Base-by-base conservation (phyloP, 768 basidiomycete species). In the Peribolospora baueri region DNA sequence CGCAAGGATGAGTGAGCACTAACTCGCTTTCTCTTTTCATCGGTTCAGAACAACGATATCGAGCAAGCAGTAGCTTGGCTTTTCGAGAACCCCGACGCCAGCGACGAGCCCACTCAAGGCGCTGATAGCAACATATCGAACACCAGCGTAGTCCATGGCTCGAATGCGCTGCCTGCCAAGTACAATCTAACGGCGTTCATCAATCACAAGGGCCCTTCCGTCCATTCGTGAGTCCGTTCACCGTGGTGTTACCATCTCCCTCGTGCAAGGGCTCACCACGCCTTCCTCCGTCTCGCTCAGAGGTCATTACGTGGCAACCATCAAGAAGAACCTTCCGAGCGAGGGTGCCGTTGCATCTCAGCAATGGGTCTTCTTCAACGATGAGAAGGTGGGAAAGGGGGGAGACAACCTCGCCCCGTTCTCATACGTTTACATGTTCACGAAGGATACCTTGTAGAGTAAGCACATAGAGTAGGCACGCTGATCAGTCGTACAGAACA, bases 61-160 rank as follows among this genome's bases (percentile, higher is more conserved):
- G 87, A 90, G 61, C 78, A 85, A 36, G 90, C 91, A 0, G 76
- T 95, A 3, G 91, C 95, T 62, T 97, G 91, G 91, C 69, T 97
- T 25, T 95, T 97, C 71, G 84, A 75, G 56, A 86, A 97, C 63
- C 82, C 88, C 0, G 87, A 91, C 60, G 73, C 66, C 1, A 85
- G 84, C 7, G 81, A 86, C 60, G 66, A 65, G 14, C 58, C 48
- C 3, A 55, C 50, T 11, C 40, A 57, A 10, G 54, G 54, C 52
- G 25, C 55, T 54, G 74, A 73, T 69, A 5, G 57, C 65, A 3
- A 50, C 67, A 6, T 41, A 58, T 1, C 59, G 3, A 13, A 52
- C 6, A 40, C 66, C 0, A 42, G 66, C 1, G 47, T 67, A 2
- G 53, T 58, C 1, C 70, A 72, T 4, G 84, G 85, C 25, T 74